phyloP scores from a whole-genome alignment of 768 basidiomycete genomes.

The Cyclocybe cylindracea region DNA sequence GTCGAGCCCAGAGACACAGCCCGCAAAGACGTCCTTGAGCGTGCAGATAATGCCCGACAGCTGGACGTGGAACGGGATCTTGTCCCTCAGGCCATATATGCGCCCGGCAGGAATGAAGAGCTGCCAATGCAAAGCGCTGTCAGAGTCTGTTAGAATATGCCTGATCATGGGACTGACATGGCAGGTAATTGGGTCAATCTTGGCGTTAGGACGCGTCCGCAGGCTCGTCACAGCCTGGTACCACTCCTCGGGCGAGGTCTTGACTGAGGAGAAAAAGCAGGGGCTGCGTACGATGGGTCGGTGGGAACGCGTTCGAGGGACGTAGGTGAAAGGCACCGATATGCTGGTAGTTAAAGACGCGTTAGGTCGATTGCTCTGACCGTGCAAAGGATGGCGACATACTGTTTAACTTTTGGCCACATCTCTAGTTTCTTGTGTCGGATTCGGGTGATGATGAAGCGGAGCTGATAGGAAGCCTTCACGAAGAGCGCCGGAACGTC shows the following conservation, averaged over 20 bases:
- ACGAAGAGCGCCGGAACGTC: conserved; percentile 39
- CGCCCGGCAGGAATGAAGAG: conserved; percentile 60
- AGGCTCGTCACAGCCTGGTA: conserved; percentile 47
- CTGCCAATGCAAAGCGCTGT: conserved; percentile 29
- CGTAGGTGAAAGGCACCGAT: conserved; percentile 49
- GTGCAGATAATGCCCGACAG: conserved; percentile 47
- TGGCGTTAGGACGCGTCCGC: conserved; percentile 32
- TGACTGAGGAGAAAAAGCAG: conserved; percentile 58
- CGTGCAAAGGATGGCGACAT: neutral
- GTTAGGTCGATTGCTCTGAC: neutral
- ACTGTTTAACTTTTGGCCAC: conserved; percentile 50
- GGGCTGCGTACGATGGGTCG: conserved; percentile 50
- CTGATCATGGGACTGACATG: conserved; percentile 42
- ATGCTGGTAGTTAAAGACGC: conserved; percentile 33
- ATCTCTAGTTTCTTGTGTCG: conserved; percentile 42
- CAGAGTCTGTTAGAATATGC: conserved; percentile 1
- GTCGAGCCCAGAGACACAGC: conserved; percentile 21
- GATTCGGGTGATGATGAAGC: conserved; percentile 38
- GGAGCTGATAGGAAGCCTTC: conserved; percentile 46
- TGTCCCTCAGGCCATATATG: conserved; percentile 53
- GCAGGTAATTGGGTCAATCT: conserved; percentile 42
- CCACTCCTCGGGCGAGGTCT: conserved; percentile 70
- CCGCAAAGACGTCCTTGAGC: conserved; percentile 43
- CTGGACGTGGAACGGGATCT: conserved; percentile 68
- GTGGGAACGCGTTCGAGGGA: conserved; percentile 55